A percentile compares a stretch with the other conserved stretches of the same genome.
These are phyloP conservation scores for Trichoderma asperelloides DNA, from an alignment of 495 filamentous ascomycete species.

Conservation along the genomic window DNA sequence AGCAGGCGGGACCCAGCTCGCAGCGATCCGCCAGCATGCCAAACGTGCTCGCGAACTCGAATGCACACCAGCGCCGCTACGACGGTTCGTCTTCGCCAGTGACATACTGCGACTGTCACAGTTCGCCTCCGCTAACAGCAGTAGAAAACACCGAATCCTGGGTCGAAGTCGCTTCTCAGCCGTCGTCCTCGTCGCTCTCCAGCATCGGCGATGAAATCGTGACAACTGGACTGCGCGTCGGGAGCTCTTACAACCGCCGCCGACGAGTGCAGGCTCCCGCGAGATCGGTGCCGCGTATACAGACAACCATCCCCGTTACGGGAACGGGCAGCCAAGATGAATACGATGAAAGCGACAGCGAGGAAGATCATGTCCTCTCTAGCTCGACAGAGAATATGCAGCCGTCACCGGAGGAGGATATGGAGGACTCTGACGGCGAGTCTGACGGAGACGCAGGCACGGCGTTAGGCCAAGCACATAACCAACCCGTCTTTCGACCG, in stretches of 20 bases:
- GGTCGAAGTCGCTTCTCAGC: constrained; percentile 90
- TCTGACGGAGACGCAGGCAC: constrained; percentile 70
- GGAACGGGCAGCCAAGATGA: constrained; percentile 75
- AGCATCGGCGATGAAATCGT: constrained; percentile 83
- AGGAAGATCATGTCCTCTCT: constrained; percentile 68
- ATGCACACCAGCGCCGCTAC: constrained; percentile 16
- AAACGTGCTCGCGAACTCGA: not conserved
- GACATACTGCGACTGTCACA: not conserved
- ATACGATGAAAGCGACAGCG: constrained; percentile 50
- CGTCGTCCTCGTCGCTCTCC: constrained; percentile 83
- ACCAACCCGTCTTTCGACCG: constrained; percentile 60
- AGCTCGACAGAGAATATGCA: constrained; percentile 74
- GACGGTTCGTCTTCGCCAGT: constrained; percentile 5
- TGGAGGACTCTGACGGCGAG: constrained; percentile 30
- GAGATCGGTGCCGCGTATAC: constrained; percentile 2
- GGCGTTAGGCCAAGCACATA: constrained; percentile 52
- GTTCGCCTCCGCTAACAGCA: constrained; percentile 18
- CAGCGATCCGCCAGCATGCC: constrained; percentile 5
- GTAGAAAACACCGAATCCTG: constrained; percentile 65
- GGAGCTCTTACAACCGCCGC: constrained; percentile 28
- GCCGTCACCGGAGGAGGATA: constrained; percentile 22
- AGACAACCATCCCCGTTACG: not conserved
- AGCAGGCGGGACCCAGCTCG: not conserved
- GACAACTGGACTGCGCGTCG: constrained; percentile 72
- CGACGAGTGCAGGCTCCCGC: constrained; percentile 27